A percentile compares a stretch with the other conserved stretches of the same genome.
phyloP scores from a whole-genome alignment of 106 monocot genomes.

The Agapanthus africanus region DNA sequence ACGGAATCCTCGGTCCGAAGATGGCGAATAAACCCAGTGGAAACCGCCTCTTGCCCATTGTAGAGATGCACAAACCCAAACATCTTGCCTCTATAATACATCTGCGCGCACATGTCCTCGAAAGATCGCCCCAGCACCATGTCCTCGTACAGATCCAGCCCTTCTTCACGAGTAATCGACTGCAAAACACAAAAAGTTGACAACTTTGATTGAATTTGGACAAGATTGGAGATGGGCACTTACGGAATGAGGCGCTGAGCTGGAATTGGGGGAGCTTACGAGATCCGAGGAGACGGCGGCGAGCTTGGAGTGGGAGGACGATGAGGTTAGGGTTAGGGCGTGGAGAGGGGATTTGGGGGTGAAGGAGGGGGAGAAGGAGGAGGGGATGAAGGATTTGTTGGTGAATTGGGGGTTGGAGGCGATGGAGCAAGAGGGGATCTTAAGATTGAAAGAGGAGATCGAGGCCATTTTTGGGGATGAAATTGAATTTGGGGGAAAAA shows the following conservation, averaged over 20 bases:
- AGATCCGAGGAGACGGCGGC: slow-evolving; percentile 47
- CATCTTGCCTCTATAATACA: slow-evolving; percentile 99
- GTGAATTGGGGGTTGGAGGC: background rate
- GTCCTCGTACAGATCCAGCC: slow-evolving; percentile 90
- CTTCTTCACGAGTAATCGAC: slow-evolving; percentile 60
- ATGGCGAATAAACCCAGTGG: slow-evolving; percentile 89
- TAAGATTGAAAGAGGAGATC: slow-evolving; percentile 29
- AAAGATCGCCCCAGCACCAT: slow-evolving; percentile 79
- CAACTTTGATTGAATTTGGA: background rate
- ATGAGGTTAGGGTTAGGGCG: background rate
- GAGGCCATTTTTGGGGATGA: slow-evolving; percentile 35
- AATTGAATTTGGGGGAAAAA: background rate
- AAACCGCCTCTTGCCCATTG: slow-evolving; percentile 96
- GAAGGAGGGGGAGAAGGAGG: background rate
- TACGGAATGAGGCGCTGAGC: background rate
- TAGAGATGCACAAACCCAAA: slow-evolving; percentile 98
- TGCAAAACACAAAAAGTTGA: slow-evolving; percentile 2
- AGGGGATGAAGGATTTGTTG: background rate
- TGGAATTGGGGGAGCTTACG: slow-evolving; percentile 19
- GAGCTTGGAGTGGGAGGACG: slow-evolving; percentile 3
- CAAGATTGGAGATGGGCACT: too few species aligned
- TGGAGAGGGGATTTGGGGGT: background rate
- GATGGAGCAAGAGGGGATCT: slow-evolving; percentile 6
- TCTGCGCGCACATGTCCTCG: slow-evolving; percentile 99
- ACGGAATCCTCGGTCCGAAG: slow-evolving; percentile 52